These are phyloP conservation scores for Phanerochaete sordida DNA, from an alignment of 768 basidiomycete species.

Conservation along the genomic window DNA sequence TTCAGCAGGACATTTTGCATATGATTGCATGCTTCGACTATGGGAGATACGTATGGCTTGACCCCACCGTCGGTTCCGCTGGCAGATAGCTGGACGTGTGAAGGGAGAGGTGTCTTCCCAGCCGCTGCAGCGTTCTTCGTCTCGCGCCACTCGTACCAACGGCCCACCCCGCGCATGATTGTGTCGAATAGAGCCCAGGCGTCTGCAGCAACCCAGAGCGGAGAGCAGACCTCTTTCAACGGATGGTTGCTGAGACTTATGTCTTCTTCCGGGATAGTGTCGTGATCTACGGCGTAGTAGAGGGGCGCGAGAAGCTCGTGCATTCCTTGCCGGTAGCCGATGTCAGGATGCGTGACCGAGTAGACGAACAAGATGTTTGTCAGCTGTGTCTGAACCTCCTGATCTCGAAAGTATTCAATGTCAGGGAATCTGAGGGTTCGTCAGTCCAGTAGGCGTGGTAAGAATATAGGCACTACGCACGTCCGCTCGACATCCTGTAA, in stretches of 20 bases:
- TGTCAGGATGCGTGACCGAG: constrained; percentile 69
- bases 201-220: constrained; percentile 77
- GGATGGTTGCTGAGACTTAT: constrained; percentile 29
- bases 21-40: constrained; percentile 76
- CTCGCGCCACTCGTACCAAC: constrained; percentile 61
- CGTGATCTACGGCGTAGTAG: constrained; percentile 79
- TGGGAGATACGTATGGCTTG: constrained; percentile 75
- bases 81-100: constrained; percentile 41
- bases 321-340: constrained; percentile 98
- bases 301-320: constrained; percentile 92
- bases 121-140: constrained; percentile 10
- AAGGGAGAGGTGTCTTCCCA: constrained; percentile 36
- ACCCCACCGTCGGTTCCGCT: constrained; percentile 43
- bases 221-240: constrained; percentile 61
- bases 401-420: constrained; percentile 80
- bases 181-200: constrained; percentile 78
- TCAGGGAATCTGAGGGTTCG: constrained; percentile 78
- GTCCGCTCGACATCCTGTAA: constrained; percentile 95
- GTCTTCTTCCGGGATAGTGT: constrained; percentile 55
- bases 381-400: constrained; percentile 71
- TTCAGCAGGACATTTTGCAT: constrained; percentile 75
- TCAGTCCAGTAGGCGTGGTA: neutral
- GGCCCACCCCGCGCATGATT: constrained; percentile 76
- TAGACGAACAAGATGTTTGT: constrained; percentile 88
- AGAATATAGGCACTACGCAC: constrained; percentile 40